Percentiles rank a stretch among this genome's conserved stretches.
Conservation (phyloP, 306 rosid species). For the Vigna angularis region DNA sequence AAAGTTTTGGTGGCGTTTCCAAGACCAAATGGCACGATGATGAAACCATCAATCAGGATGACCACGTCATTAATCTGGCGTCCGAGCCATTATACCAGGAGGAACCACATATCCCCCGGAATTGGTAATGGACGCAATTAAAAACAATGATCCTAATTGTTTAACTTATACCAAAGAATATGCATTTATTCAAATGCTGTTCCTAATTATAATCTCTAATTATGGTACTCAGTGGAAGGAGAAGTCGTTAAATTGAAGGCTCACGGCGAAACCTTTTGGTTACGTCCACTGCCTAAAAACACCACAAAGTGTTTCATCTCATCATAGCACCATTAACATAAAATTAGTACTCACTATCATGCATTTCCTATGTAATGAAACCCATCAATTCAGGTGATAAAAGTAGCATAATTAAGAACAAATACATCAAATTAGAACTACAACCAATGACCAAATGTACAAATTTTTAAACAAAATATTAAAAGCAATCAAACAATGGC, state of each 20-base stretch:
- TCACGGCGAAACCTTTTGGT: slow-evolving; percentile 74
- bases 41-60: slow-evolving; percentile 80
- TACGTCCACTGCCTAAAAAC: slow-evolving; percentile 85
- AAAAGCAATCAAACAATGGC: slow-evolving; percentile 40
- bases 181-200: background rate
- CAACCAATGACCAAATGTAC: accelerated
- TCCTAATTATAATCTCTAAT: accelerated
- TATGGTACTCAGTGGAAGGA: slow-evolving; percentile 95
- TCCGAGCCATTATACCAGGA: slow-evolving; percentile 84
- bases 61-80: slow-evolving; percentile 72
- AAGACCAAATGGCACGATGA: slow-evolving; percentile 66
- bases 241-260: slow-evolving; percentile 81
- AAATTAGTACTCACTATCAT: background rate
- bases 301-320: slow-evolving; percentile 74
- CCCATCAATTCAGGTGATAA: background rate
- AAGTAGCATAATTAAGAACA: background rate
- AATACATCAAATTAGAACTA: background rate
- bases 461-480: too few species aligned
- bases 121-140: slow-evolving; percentile 81
- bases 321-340: slow-evolving; percentile 58
- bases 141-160: background rate
- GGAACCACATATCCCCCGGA: slow-evolving; percentile 69
- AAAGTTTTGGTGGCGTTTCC: slow-evolving; percentile 86
- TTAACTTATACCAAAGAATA: too few species aligned
- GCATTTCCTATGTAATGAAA: background rate